Percentiles rank a stretch among this genome's conserved stretches.
Evolutionary conservation across 352 stramenopile genomes (phyloP).

Genomic region (Globisporangium camurandrum): DNA sequence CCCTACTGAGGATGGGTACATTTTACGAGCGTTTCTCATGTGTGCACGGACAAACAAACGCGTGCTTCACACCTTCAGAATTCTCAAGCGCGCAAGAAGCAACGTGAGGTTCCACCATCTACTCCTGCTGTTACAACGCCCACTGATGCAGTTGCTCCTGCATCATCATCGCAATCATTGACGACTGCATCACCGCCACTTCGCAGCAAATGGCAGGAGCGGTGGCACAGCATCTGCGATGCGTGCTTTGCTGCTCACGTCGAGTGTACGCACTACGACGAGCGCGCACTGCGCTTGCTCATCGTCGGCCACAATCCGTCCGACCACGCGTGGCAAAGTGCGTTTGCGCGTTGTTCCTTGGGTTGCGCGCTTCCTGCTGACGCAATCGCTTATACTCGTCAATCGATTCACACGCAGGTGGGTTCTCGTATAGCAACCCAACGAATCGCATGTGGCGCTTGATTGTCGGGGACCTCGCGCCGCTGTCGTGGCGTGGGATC

Average conservation of each 20-base stretch:
- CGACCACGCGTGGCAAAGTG: slow-evolving; percentile 83
- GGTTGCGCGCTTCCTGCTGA: too few relatives aligned
- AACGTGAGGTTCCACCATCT: not conserved
- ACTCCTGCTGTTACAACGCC: not conserved
- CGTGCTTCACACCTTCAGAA: not conserved
- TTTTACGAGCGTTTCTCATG: not conserved
- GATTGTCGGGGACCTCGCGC: slow-evolving; percentile 53
- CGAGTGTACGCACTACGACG: slow-evolving; percentile 54
- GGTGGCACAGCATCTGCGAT: slow-evolving; percentile 70
- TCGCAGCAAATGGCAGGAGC: slow-evolving; percentile 74
- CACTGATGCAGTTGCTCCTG: not conserved
- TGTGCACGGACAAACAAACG: not conserved
- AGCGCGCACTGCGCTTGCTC: slow-evolving; percentile 64
- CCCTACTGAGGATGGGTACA: not conserved
- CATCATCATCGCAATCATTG: not conserved
- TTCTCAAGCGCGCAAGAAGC: not conserved
- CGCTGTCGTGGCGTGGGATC: slow-evolving; percentile 53
- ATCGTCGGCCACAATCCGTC: slow-evolving; percentile 88
- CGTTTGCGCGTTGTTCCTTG: slow-evolving; percentile 18
- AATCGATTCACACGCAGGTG: not conserved
- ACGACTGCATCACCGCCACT: not conserved
- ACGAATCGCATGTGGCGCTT: slow-evolving; percentile 88
- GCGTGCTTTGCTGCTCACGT: slow-evolving; percentile 46
- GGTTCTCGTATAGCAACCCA: slow-evolving; percentile 53
- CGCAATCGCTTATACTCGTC: not conserved